Base-by-base conservation (phyloP, 805 yeast species). In the Kazachstania taianensis region DNA sequence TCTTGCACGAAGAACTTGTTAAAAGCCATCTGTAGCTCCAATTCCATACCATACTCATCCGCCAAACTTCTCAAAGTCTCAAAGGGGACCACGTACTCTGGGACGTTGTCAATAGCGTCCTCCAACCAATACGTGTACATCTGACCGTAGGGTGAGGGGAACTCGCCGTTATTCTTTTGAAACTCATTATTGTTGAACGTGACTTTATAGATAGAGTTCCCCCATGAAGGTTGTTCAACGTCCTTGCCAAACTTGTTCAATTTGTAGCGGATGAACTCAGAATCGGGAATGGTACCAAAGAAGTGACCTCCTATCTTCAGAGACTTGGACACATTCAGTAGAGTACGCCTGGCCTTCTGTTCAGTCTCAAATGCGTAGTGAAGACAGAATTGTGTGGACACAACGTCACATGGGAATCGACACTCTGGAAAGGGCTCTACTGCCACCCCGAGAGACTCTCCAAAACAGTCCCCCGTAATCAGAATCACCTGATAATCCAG, bases 81-180 rank as follows among this genome's bases (percentile, higher is more conserved):
- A 59, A 92, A 86, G 1, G 96, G 97, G 5, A 92, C 96, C 5
- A 92, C 94, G 51, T 81, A 92, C 53, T 92, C 99, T 0, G 97
- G 97, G 17, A 92, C 96, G 49, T 92, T 79, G 42, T 85, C 96
- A 33, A 92, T 89, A 0, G 99, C 98, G 62, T 92, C 98, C 44
- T 77, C 77, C 40, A 92, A 63, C 61, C 67, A 83, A 55, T 82
- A 92, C 36, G 73, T 74, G 57, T 92, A 92, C 49, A 73, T 68
- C 57, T 87, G 81, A 0, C 98, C 99, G 53, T 66, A 85, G 0
- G 92, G 82, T 1, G 78, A 72, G 7, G 74, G 63, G 51, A 83
- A 84, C 32, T 72, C 74, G 2, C 89, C 86, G 46, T 75, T 80
- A 33, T 62, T 63, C n/a, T 94, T 89, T 14, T 45, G 41, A 33